Evolutionary conservation across 2,329 filamentous ascomycete species (phyloP), one percentile per base, ranked within the genome.

Genomic region (Botryotinia calthae): DNA sequence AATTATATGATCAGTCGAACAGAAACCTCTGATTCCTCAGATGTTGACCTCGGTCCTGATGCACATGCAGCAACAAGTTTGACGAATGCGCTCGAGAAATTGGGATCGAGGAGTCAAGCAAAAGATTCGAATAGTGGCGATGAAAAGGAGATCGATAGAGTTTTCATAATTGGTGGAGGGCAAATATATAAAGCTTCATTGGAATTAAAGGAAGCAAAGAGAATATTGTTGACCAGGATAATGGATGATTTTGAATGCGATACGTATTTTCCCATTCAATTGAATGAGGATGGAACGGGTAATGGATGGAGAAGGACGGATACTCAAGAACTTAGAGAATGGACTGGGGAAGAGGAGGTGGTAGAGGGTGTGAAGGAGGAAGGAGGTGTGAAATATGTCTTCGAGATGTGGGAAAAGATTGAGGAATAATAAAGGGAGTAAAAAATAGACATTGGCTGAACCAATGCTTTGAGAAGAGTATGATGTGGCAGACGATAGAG

Each of bases 141-240:
- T 2, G 70, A 72, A 20, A 44, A 46, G 20, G 46, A 58, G 14
- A 44, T 66, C 25, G 70, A 70, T 25, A 65, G 66, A 40, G 63
- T 46, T n/a, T 98, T 95, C 82, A 88, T 98, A 61, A 98, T 99
- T 78, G 96, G 96, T 37, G 96, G 96, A 7, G 92, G 90, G 72
- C 91, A 94, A 83, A 91, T 98, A 76, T 99, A 98, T 82, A 85
- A 84, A 56, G 87, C 90, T 34, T 91, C 93, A 22, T 84, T 98
- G 79, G 80, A 83, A 77, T 78, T 89, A 73, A 80, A 82, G 59
- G 86, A 89, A 81, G 85, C 89, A 59, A 86, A 84, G 77, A 84
- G 90, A 58, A 87, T 96, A 71, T 82, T 96, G 74, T 83, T 95
- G 76, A 96, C 93, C 68, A 86, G 88, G 75, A 87, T 97, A 51